Conservation (phyloP, 2,329 filamentous ascomycete genomes). For the Colletotrichum somersetense region DNA sequence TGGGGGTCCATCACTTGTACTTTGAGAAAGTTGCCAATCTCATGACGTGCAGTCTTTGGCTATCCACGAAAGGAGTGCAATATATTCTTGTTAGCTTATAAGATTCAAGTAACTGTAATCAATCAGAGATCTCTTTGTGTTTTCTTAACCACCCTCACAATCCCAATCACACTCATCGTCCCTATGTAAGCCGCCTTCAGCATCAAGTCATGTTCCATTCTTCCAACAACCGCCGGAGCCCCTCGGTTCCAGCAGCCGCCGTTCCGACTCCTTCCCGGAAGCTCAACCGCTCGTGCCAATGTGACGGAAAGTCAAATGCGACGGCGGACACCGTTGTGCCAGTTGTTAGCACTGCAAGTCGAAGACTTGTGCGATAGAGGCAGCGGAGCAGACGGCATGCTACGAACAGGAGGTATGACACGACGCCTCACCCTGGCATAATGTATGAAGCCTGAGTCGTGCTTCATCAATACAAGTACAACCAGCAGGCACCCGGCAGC, state of each 20-base stretch:
- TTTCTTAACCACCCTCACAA: no score
- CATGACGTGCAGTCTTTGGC: no score
- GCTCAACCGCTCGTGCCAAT: conserved; percentile 48
- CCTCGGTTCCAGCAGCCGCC: conserved; percentile 6
- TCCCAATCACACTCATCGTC: no score
- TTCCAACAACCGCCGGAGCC: conserved; percentile 31
- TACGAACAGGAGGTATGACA: conserved; percentile 47
- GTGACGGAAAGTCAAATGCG: conserved; percentile 53
- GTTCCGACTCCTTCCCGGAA: conserved; percentile 21
- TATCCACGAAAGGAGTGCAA: no score
- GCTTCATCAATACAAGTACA: not conserved
- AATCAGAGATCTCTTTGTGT: no score
- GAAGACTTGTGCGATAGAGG: conserved; percentile 47
- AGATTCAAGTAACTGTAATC: no score
- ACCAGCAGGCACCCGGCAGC: conserved; percentile 35
- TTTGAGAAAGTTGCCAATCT: no score
- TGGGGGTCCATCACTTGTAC: no score
- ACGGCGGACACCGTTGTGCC: conserved; percentile 53
- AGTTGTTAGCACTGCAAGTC: conserved; percentile 54
- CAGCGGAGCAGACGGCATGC: conserved; percentile 49
- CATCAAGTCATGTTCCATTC: conserved; percentile 37
- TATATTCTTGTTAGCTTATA: no score
- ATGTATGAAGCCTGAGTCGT: no score
- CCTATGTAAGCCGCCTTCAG: not conserved
- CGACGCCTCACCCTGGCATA: not conserved